Base-by-base conservation (phyloP, 768 basidiomycete genomes). In the button mushroom (Agaricus bisporus) region DNA sequence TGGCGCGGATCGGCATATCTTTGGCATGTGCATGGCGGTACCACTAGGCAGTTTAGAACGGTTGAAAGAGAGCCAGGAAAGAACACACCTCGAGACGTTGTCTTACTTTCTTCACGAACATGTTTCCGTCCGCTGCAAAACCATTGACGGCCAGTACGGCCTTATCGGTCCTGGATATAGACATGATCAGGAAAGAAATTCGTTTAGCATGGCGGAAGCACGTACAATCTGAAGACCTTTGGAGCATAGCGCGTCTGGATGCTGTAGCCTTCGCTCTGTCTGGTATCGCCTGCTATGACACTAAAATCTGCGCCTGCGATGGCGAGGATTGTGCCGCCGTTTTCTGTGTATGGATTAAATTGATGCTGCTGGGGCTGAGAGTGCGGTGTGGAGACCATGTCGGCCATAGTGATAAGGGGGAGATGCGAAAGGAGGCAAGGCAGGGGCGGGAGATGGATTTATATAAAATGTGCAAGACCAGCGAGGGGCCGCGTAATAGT, bases 171-270 rank as follows among this genome's bases (percentile, higher is more conserved):
- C 93, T 95, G 68, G 50, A 38, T 44, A 29, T 47, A 38, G 50
- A 49, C 58, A 44, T 50, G 37, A 45, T 48, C 42, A 17, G 43
- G 38, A 29, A 47, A 28, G 22, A 15, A 17, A 22, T 22, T 39
- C 15, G 5, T 7, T 14, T 39, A 6, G 38, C 2, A 12, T 1
- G 12, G 38, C 28, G 6, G 39, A 26, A 29, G 20, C 29, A 65
- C 91, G 72, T 63, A 97, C 91, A 99, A 70, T 73, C 82, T 79
- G 73, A 94, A 97, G 55, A 98, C 93, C 71, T 98, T 95, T 41
- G 93, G 86, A 7, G 93, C 93, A 69, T 97, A 98, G 68, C 95
- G 80, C 56, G 95, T 97, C 77, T 99, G 95, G 68, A 99, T 99
- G 66, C 76, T 89, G 72, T 91, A 98, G n/a, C 95, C 95, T 67